phyloP scores from a whole-genome alignment of 139 green algal genomes.

The Spirogloea muscicola region DNA sequence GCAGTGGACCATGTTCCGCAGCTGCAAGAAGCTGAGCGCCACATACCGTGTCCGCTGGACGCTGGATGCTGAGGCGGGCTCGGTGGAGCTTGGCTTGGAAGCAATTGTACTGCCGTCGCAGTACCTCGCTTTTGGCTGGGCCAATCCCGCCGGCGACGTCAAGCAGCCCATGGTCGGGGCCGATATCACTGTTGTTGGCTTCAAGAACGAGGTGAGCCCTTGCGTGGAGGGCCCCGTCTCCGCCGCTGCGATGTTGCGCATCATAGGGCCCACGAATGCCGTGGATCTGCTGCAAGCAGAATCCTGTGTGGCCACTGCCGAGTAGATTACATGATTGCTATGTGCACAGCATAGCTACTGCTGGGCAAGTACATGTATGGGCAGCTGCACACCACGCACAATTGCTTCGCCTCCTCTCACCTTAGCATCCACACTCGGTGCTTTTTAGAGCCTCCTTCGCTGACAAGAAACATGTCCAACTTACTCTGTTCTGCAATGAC shows the following conservation, averaged over 20 bases:
- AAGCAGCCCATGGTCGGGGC: constrained; percentile 9
- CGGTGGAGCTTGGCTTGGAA: constrained; percentile 30
- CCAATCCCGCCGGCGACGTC: neutral
- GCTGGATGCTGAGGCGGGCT: neutral
- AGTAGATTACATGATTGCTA: too few relatives aligned
- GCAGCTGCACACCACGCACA: too few relatives aligned
- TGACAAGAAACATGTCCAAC: too few relatives aligned
- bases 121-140: constrained; percentile 29
- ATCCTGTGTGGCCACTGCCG: too few relatives aligned
- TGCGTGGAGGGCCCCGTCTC: neutral
- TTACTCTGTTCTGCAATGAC: too few relatives aligned
- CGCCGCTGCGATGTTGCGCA: neutral
- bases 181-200: constrained; percentile 21
- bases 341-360: too few relatives aligned
- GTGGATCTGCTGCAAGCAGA: too few relatives aligned
- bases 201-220: neutral
- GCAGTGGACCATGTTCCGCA: constrained; percentile 44
- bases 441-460: too few relatives aligned
- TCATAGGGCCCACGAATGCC: too few relatives aligned
- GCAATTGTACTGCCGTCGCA: neutral
- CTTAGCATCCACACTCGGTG: too few relatives aligned
- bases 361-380: too few relatives aligned
- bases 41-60: constrained; percentile 30
- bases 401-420: too few relatives aligned
- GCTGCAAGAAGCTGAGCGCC: constrained; percentile 34